phyloP scores from a whole-genome alignment of 169 alveolate species.

The Cytauxzoon felis region DNA sequence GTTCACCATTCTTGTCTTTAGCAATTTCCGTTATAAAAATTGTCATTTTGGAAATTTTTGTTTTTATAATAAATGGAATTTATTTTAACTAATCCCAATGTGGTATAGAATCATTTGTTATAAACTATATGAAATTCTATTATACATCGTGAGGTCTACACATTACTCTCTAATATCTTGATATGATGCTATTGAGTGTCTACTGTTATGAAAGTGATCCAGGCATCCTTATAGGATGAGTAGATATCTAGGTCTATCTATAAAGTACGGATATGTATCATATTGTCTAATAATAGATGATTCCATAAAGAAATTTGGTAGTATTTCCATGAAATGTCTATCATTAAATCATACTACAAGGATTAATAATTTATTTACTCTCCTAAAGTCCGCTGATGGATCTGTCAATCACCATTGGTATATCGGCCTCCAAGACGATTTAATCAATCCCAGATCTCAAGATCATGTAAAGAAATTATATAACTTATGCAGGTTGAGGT shows the following conservation, averaged over 20 bases:
- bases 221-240: too few species aligned
- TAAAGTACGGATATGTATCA: constrained; percentile 26
- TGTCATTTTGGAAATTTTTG: too few species aligned
- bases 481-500: constrained; percentile 37
- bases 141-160: too few species aligned
- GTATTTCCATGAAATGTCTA: constrained; percentile 17
- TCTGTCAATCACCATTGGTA: neutral
- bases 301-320: constrained; percentile 35
- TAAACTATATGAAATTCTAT: too few species aligned
- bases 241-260: constrained; percentile 46
- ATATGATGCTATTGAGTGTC: too few species aligned
- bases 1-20: too few species aligned
- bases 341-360: constrained; percentile 15
- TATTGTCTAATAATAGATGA: constrained; percentile 44
- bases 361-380: constrained; percentile 16
- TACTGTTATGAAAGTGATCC: too few species aligned
- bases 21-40: too few species aligned
- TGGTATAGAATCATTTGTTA: too few species aligned
- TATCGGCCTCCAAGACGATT: constrained; percentile 38
- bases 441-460: constrained; percentile 9
- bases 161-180: too few species aligned
- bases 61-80: too few species aligned
- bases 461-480: constrained; percentile 16
- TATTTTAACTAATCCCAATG: too few species aligned
- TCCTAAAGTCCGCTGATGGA: constrained; percentile 20